Evolutionary conservation across 1,139 yeast genomes (phyloP).

Genomic region (Zygotorulaspora mrakii): DNA sequence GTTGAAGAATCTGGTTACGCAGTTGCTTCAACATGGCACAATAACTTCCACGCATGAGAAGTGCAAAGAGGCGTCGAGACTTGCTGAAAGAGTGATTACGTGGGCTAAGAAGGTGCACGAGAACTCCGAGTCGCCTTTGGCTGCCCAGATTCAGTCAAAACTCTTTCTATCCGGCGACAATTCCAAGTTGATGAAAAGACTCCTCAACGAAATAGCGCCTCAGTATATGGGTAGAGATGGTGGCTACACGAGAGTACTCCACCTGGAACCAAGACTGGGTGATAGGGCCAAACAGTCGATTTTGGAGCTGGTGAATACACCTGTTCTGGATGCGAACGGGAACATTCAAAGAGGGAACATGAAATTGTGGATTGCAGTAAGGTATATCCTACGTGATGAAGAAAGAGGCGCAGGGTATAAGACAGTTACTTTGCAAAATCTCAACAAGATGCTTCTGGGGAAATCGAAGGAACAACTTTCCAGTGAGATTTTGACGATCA

Average conservation of each 20-base stretch:
- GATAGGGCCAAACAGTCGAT: slow-evolving; percentile 92
- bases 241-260: slow-evolving; percentile 84
- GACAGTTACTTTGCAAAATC: slow-evolving; percentile 25
- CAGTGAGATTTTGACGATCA: slow-evolving; percentile 24
- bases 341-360: slow-evolving; percentile 32
- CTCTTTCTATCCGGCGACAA: slow-evolving; percentile 33
- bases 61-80: slow-evolving; percentile 60
- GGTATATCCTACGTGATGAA: slow-evolving; percentile 28
- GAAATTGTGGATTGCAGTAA: slow-evolving; percentile 34
- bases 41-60: slow-evolving; percentile 68
- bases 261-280: slow-evolving; percentile 80
- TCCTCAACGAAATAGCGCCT: slow-evolving; percentile 59
- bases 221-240: slow-evolving; percentile 63
- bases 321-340: slow-evolving; percentile 28
- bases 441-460: slow-evolving; percentile 26
- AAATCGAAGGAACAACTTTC: slow-evolving; percentile 21
- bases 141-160: slow-evolving; percentile 29
- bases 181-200: slow-evolving; percentile 43
- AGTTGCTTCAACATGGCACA: slow-evolving; percentile 64
- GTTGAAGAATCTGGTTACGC: slow-evolving; percentile 59
- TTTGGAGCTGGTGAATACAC: slow-evolving; percentile 79
- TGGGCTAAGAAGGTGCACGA: slow-evolving; percentile 40
- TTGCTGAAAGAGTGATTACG: slow-evolving; percentile 54
- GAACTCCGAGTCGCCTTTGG: slow-evolving; percentile 14
- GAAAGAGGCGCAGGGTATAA: slow-evolving; percentile 14